Percentiles rank a stretch among this genome's conserved stretches.
phyloP scores from a whole-genome alignment of 306 rosid species.

The Quercus glauca region DNA sequence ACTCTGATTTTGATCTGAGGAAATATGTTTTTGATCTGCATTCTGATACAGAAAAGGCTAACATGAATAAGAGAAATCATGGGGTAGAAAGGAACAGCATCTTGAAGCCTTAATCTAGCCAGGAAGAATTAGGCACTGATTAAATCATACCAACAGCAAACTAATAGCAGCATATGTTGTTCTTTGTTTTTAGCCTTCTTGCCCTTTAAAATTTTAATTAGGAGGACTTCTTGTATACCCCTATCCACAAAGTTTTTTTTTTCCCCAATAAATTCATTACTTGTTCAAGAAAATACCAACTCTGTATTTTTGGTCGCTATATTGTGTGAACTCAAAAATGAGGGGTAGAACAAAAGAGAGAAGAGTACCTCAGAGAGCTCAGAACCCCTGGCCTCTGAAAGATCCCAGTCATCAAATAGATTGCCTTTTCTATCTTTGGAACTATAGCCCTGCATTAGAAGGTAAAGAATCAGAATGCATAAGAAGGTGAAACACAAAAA shows the following conservation, averaged over 20 bases:
- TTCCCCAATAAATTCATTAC: background rate
- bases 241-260: background rate
- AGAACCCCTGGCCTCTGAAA: conserved; percentile 71
- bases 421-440: conserved; percentile 80
- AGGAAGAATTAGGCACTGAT: background rate
- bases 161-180: background rate
- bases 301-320: conserved; percentile 1
- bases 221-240: background rate
- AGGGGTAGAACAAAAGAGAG: conserved; percentile 16
- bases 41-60: conserved; percentile 46
- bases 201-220: background rate
- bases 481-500: conserved; percentile 7
- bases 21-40: conserved; percentile 58
- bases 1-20: conserved; percentile 82
- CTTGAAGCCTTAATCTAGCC: background rate
- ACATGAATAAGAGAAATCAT: conserved; percentile 23
- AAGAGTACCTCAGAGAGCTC: conserved; percentile 74
- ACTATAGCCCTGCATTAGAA: conserved; percentile 68
- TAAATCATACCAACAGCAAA: background rate
- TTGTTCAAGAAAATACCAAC: background rate
- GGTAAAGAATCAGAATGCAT: conserved; percentile 13
- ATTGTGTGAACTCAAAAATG: conserved; percentile 14
- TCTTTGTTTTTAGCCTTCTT: background rate
- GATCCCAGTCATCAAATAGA: conserved; percentile 94
- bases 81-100: background rate